Evolutionary conservation across 345 rosid species (phyloP), one percentile per base, ranked within the genome.

Genomic region (Schrenkiella parvula): DNA sequence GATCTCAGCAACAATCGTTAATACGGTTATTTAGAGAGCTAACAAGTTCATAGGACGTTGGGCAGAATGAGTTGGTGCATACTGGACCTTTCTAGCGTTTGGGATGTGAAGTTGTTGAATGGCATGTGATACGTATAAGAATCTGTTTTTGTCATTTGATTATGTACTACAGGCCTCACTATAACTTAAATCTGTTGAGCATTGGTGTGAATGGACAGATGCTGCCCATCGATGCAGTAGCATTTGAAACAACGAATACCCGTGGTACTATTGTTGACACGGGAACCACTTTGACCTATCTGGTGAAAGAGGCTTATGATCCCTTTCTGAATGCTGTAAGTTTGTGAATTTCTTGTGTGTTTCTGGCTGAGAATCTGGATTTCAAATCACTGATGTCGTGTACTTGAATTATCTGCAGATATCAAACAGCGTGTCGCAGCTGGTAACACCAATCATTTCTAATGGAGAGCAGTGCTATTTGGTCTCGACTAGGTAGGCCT

Each of bases 221-320:
- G 50, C 82, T 95, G 50, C 78, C 85, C 42, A 87, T 95, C 44
- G 83, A 86, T 75, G 84, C 87, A 37, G 74, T 87, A 14, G 91
- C 80, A 41, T 92, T 95, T 72, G 78, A 77, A 64, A 80, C 96
- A 66, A 81, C 95, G 38, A 85, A 71, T 76, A 87, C 76, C 72
- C 86, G 85, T 46, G 99, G 96, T 46, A 95, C 99, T 32, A 95
- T 95, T 70, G 75, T 95, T 67, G 99, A 95, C 81, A 85, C 98
- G 0, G 99, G 99, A 79, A 95, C 99, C 78, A 95, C 99, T 74
- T 85, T 95, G 83, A 89, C 98, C 8, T 95, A 95, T 74, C 85
- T 95, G 38, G 91, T 92, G 60, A 89, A 86, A 80, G 92, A 85
- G 65, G 97, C 93, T 68, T 90, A 84, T 68, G 84, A 85, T 73